Evolutionary conservation across 129 eudicot species (phyloP).

Genomic region (Gnaphalium uliginosum): DNA sequence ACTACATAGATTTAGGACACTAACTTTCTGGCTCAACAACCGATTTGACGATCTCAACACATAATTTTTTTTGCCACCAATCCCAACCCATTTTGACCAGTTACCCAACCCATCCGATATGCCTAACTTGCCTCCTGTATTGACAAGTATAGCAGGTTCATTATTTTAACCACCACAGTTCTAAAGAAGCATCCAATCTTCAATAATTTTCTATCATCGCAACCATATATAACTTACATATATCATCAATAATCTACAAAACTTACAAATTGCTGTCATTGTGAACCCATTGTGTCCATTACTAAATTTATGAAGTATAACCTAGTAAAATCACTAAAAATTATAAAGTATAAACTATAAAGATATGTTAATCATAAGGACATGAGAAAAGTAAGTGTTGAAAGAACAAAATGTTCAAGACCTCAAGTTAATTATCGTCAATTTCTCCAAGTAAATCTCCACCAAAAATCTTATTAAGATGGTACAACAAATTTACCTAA

Average conservation of each 20-base stretch:
- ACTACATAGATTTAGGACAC: too few relatives aligned
- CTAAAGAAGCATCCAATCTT: background rate
- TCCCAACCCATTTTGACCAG: background rate
- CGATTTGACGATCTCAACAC: background rate
- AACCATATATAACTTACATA: background rate
- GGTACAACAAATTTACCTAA: constrained; percentile 43
- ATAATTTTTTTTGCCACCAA: background rate
- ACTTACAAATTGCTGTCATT: background rate
- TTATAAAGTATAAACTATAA: background rate
- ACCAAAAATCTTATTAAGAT: constrained; percentile 31
- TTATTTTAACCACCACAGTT: background rate
- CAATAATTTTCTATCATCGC: background rate
- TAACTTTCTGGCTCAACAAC: background rate
- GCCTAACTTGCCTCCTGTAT: background rate
- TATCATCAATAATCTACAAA: background rate
- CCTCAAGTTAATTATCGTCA: constrained; percentile 18
- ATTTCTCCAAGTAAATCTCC: constrained; percentile 37
- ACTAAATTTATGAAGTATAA: background rate
- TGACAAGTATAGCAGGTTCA: background rate
- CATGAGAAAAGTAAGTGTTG: background rate
- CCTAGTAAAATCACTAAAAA: background rate
- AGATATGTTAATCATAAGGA: background rate
- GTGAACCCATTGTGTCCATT: background rate
- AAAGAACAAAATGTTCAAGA: constrained; percentile 10
- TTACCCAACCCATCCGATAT: background rate